Conservation (phyloP, 495 filamentous ascomycete species). For the Terfezia claveryi region DNA sequence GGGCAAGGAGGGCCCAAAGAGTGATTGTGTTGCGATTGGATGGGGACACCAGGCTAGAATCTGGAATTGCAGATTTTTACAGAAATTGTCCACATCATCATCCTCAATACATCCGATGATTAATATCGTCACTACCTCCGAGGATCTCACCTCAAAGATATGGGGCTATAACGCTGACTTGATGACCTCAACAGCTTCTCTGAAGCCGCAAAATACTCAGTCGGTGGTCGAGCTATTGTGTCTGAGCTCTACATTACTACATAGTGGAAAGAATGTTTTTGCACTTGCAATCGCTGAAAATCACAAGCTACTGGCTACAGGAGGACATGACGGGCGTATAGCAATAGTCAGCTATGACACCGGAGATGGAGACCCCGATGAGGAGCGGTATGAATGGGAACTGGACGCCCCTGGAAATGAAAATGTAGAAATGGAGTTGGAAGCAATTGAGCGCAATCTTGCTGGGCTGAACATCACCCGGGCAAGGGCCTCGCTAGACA, state of each 20-base stretch:
- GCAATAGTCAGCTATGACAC: constrained; percentile 15
- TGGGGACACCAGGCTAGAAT: constrained; percentile 82
- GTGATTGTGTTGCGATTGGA: constrained; percentile 32
- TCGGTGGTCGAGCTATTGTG: constrained; percentile 25
- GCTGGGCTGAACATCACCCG: neutral
- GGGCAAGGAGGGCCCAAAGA: constrained; percentile 8
- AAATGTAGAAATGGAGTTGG: neutral
- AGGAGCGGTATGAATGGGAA: constrained; percentile 4
- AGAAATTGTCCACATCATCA: neutral
- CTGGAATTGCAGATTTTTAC: constrained; percentile 56
- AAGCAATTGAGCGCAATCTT: neutral
- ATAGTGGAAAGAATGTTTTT: constrained; percentile 88
- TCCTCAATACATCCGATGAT: constrained; percentile 6
- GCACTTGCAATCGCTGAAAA: constrained; percentile 31
- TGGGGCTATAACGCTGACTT: constrained; percentile 35
- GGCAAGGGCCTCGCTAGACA: neutral
- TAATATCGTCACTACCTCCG: constrained; percentile 49
- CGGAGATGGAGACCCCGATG: neutral
- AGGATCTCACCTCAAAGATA: constrained; percentile 49
- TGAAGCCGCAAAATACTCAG: neutral
- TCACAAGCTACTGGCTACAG: constrained; percentile 39
- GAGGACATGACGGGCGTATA: constrained; percentile 61
- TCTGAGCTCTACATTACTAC: constrained; percentile 32
- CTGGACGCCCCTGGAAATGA: constrained; percentile 4
- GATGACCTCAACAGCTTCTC: too few species aligned